Evolutionary conservation across 164 flowering plant genomes (phyloP), one percentile per base, ranked within the genome.

Genomic region (Magnolia sinica): DNA sequence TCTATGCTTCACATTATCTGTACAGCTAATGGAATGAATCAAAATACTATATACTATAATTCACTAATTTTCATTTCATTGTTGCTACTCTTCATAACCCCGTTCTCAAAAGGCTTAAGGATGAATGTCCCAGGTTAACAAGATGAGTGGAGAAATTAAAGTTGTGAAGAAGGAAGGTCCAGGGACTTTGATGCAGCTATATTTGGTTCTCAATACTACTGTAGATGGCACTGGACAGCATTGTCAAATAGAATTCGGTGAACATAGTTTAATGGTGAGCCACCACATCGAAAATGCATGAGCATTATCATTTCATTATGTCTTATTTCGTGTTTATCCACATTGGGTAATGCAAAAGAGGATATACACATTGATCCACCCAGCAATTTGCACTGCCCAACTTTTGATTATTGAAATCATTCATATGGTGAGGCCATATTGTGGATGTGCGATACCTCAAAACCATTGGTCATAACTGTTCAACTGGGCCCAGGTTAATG

Each of bases 91-190:
- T 68, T 16, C 71, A 13, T 29, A 13, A 14, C 50, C 49, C 4
- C 8, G 31, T 66, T 24, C 69, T 13, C 31, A 74, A 19, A 14
- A n/a, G 14, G 68, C 51, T 73, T 27, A 50, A 7, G 27, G 49
- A 68, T 68, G 50, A 67, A 74, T 50, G 22, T 64, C 24, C 24
- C 88, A 96, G 99, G 96, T 93, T 19, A 87, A 89, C 78, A 86
- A 93, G 87, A 96, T 96, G 98, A 92, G 95, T 80, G 99, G 99
- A 87, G 96, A 93, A 74, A 92, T 96, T 82, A 93, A 91, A 83
- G 96, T 96, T 64, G 87, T 89, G 37, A 87, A 83, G 88, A 96
- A 96, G 81, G 85, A 89, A 71, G 91, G 95, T 10, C 91, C 92
- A n/a, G 99, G 99, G 73, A 93, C 98, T 72, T 78, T 91, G 65